Conservation (phyloP, 148 eudicot genomes). For the Cornus controversa region DNA sequence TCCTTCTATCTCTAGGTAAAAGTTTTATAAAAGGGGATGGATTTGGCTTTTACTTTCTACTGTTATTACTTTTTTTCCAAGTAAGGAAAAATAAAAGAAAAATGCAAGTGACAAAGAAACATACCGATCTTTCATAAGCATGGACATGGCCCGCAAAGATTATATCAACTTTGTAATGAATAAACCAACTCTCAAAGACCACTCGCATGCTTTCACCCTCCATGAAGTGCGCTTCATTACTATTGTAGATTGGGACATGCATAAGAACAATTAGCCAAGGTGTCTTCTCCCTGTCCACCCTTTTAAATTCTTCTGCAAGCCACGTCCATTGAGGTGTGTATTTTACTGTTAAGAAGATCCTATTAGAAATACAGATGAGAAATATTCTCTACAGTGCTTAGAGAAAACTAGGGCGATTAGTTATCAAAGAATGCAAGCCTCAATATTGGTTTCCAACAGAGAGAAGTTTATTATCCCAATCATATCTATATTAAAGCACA, state of each 20-base stretch:
- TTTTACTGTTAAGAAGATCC: slow-evolving; percentile 53
- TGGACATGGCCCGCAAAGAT: slow-evolving; percentile 94
- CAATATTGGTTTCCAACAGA: background rate
- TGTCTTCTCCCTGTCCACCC: slow-evolving; percentile 82
- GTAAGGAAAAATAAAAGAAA: slow-evolving; percentile 5
- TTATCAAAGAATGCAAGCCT: background rate
- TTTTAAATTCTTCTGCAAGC: slow-evolving; percentile 60
- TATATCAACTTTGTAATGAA: slow-evolving; percentile 71
- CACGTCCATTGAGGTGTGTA: slow-evolving; percentile 85
- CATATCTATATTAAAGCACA: background rate
- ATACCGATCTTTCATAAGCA: slow-evolving; percentile 94
- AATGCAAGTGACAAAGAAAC: slow-evolving; percentile 14
- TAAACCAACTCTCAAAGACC: slow-evolving; percentile 79
- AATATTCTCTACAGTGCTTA: background rate
- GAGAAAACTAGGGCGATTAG: background rate
- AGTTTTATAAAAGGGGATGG: background rate
- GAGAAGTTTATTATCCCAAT: background rate
- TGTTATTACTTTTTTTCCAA: background rate
- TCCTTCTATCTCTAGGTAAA: background rate
- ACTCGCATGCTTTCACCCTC: slow-evolving; percentile 93
- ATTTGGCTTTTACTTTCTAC: background rate
- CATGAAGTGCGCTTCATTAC: slow-evolving; percentile 83
- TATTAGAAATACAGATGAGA: slow-evolving; percentile 3
- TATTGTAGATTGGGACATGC: slow-evolving; percentile 89
- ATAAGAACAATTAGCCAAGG: slow-evolving; percentile 94